Evolutionary conservation across 2,329 filamentous ascomycete species (phyloP).

Genomic region (Coniochaeta prunicola): DNA sequence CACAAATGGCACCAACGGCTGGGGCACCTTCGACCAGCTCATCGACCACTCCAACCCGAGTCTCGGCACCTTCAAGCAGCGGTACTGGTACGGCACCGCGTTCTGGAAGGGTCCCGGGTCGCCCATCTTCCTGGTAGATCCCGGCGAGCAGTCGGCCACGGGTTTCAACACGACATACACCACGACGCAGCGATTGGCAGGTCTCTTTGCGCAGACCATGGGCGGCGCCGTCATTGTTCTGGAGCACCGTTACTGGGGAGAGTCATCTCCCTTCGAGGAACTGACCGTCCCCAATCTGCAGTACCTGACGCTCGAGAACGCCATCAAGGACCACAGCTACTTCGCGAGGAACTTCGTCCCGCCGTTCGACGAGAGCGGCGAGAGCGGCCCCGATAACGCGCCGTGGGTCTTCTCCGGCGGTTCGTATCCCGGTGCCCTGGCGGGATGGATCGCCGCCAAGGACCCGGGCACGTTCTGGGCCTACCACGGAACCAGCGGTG

Average conservation of each 20-base stretch:
- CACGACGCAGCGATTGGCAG: slow-evolving; percentile 18
- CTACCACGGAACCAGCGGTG: slow-evolving; percentile 45
- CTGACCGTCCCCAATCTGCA: slow-evolving; percentile 25
- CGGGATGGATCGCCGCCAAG: slow-evolving; percentile 41
- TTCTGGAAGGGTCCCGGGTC: slow-evolving; percentile 27
- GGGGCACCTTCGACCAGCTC: slow-evolving; percentile 23
- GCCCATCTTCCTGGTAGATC: slow-evolving; percentile 28
- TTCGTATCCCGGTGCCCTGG: slow-evolving; percentile 44
- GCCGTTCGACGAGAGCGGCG: slow-evolving; percentile 37
- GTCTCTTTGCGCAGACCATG: slow-evolving; percentile 37
- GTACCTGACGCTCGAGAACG: slow-evolving; percentile 28
- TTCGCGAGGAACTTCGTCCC: slow-evolving; percentile 35
- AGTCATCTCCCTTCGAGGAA: slow-evolving; percentile 23
- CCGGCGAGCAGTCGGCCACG: slow-evolving; percentile 24
- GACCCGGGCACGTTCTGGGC: slow-evolving; percentile 48
- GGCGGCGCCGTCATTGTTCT: slow-evolving; percentile 34
- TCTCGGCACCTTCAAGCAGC: slow-evolving; percentile 27
- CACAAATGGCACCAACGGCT: slow-evolving; percentile 2
- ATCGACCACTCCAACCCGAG: slow-evolving; percentile 26
- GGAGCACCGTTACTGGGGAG: slow-evolving; percentile 32
- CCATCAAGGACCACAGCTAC: slow-evolving; percentile 27
- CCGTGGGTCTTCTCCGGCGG: slow-evolving; percentile 47
- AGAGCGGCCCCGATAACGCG: slow-evolving; percentile 35
- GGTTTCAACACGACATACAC: slow-evolving; percentile 17
- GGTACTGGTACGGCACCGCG: slow-evolving; percentile 27